A percentile compares a stretch with the other conserved stretches of the same genome.
These are phyloP conservation scores for Volvox reticuliferus DNA, from an alignment of 139 green algal species.

Conservation along the genomic window DNA sequence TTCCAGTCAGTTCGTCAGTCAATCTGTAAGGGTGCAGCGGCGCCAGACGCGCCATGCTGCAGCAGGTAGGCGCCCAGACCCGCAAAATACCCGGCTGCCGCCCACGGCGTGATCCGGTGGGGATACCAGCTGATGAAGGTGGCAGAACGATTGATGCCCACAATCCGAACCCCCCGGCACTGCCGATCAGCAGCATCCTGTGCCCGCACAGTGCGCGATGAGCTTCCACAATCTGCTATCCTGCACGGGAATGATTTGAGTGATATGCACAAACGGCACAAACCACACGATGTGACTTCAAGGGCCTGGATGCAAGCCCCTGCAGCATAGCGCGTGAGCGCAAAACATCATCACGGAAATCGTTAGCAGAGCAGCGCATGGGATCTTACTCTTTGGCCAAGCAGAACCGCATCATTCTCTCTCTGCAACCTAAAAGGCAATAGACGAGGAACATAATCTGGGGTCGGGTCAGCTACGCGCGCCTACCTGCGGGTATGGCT, in stretches of 20 bases:
- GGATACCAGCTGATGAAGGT: constrained; percentile 84
- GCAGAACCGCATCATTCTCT: too few species aligned
- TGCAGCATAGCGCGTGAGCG: too few species aligned
- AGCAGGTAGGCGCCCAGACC: constrained; percentile 58
- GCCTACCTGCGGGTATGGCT: constrained; percentile 35
- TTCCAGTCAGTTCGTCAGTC: too few species aligned
- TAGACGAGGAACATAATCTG: too few species aligned
- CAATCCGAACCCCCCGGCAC: constrained; percentile 78
- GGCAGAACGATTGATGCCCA: constrained; percentile 73
- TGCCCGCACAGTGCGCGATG: constrained; percentile 79
- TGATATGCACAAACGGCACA: neutral
- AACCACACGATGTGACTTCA: too few species aligned
- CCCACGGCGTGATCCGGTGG: constrained; percentile 69
- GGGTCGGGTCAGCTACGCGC: too few species aligned
- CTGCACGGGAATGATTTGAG: neutral
- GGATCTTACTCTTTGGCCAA: too few species aligned
- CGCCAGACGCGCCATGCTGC: neutral
- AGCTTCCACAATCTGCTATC: constrained; percentile 52
- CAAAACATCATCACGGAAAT: too few species aligned
- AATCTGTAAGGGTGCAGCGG: neutral
- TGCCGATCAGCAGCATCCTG: constrained; percentile 85
- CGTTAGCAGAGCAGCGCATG: too few species aligned
- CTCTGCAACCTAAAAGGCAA: too few species aligned
- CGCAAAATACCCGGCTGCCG: constrained; percentile 58
- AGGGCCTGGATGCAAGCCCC: too few species aligned